Conservation (phyloP, 2,329 filamentous ascomycete genomes). For the Neofusicoccum umdonicola region DNA sequence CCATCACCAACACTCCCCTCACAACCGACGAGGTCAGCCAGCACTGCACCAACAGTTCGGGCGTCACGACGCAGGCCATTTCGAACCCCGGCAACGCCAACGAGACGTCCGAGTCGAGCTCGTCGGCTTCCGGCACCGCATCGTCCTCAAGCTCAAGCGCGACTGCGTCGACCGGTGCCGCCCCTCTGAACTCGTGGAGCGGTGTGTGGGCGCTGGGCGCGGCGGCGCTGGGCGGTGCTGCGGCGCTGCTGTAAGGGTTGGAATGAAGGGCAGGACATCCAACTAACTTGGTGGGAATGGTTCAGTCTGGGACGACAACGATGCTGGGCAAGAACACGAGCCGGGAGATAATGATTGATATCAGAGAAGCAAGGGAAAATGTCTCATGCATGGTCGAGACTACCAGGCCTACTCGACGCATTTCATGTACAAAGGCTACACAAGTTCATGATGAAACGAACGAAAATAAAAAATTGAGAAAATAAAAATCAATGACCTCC, state of each 20-base stretch:
- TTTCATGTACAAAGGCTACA: too few relatives aligned
- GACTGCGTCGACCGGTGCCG: background rate
- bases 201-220: background rate
- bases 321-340: too few relatives aligned
- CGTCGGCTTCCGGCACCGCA: slow-evolving; percentile 15
- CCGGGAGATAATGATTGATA: too few relatives aligned
- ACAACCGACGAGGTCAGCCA: slow-evolving; percentile 43
- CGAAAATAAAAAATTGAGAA: too few relatives aligned
- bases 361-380: too few relatives aligned
- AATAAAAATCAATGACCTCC: too few relatives aligned
- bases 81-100: slow-evolving; percentile 50
- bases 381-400: too few relatives aligned
- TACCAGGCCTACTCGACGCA: too few relatives aligned
- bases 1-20: slow-evolving; percentile 56
- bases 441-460: too few relatives aligned
- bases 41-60: slow-evolving; percentile 59
- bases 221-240: background rate
- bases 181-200: background rate
- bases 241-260: background rate
- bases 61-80: slow-evolving; percentile 41
- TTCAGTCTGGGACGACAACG: too few relatives aligned
- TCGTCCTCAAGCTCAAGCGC: slow-evolving; percentile 16
- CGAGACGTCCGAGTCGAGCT: slow-evolving; percentile 39
- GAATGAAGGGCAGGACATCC: too few relatives aligned
- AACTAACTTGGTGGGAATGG: too few relatives aligned